A percentile compares a stretch with the other conserved stretches of the same genome.
phyloP scores from a whole-genome alignment of 441 rosid species.

The Populus trichocarpa region DNA sequence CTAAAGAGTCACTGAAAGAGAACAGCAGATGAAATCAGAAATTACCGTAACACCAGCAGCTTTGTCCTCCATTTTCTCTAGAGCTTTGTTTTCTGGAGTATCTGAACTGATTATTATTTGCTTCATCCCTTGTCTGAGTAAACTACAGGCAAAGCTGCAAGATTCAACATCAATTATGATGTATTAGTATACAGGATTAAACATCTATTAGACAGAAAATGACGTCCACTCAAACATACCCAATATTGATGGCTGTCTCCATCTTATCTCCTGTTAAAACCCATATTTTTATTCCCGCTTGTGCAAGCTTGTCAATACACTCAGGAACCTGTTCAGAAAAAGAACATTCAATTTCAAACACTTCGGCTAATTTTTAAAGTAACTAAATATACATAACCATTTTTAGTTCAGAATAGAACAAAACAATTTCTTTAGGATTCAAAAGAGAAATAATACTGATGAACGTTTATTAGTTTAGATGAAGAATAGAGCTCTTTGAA shows the following conservation, averaged over 20 bases:
- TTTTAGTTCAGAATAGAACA: neutral
- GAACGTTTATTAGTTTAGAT: neutral
- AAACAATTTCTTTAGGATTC: neutral
- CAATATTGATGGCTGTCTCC: constrained; percentile 99
- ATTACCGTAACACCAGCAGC: constrained; percentile 56
- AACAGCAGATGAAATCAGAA: neutral
- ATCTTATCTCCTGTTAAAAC: constrained; percentile 97
- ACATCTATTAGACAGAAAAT: constrained; percentile 7
- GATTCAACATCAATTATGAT: constrained; percentile 20
- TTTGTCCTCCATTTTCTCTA: constrained; percentile 69
- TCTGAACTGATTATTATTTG: constrained; percentile 83
- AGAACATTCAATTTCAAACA: constrained; percentile 7
- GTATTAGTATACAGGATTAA: constrained; percentile 23
- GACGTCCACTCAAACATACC: constrained; percentile 39
- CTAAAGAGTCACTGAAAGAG: constrained; percentile 1
- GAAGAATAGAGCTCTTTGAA: neutral
- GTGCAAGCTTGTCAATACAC: constrained; percentile 97
- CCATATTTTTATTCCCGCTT: constrained; percentile 97
- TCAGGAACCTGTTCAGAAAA: constrained; percentile 68
- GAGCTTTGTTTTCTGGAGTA: constrained; percentile 51
- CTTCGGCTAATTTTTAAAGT: neutral
- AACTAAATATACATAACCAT: neutral
- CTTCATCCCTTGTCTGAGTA: constrained; percentile 92
- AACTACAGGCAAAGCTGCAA: constrained; percentile 91
- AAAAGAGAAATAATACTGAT: neutral